A percentile compares a stretch with the other conserved stretches of the same genome.
Conservation (phyloP, 176 grass and related monocot genomes). For the Hsuehochloa calcarea region DNA sequence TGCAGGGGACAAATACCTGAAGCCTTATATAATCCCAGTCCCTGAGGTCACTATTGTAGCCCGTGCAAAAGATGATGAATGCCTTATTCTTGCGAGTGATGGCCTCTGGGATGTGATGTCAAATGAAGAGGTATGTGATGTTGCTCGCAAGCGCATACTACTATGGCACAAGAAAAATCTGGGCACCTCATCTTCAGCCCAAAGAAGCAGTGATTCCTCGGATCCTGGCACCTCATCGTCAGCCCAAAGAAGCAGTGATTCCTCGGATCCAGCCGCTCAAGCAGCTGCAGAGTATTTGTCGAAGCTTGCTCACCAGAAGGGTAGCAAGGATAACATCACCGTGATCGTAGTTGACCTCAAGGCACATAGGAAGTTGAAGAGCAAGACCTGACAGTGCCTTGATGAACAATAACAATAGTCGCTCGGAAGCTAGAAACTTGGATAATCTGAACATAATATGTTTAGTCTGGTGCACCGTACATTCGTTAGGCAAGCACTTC, state of each 20-base stretch:
- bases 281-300: conserved; percentile 70
- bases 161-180: conserved; percentile 81
- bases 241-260: conserved; percentile 31
- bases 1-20: conserved; percentile 79
- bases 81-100: conserved; percentile 82
- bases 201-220: conserved; percentile 25
- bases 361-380: conserved; percentile 73
- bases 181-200: background rate
- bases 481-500: conserved; percentile 27
- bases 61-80: conserved; percentile 76
- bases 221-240: conserved; percentile 36
- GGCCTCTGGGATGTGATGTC: conserved; percentile 92
- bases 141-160: conserved; percentile 63
- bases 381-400: conserved; percentile 43
- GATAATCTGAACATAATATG: conserved; percentile 7
- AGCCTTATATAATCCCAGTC: conserved; percentile 81
- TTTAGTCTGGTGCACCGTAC: conserved; percentile 33
- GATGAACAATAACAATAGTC: conserved; percentile 10
- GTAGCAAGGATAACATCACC: conserved; percentile 87
- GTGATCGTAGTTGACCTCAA: conserved; percentile 77
- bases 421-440: conserved; percentile 27
- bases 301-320: conserved; percentile 70
- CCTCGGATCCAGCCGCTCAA: conserved; percentile 51
- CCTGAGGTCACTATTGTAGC: conserved; percentile 64
- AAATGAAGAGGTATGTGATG: conserved; percentile 78